These are phyloP conservation scores for Colletotrichum cordylinicola DNA, from an alignment of 2,329 filamentous ascomycete genomes.

Conservation along the genomic window DNA sequence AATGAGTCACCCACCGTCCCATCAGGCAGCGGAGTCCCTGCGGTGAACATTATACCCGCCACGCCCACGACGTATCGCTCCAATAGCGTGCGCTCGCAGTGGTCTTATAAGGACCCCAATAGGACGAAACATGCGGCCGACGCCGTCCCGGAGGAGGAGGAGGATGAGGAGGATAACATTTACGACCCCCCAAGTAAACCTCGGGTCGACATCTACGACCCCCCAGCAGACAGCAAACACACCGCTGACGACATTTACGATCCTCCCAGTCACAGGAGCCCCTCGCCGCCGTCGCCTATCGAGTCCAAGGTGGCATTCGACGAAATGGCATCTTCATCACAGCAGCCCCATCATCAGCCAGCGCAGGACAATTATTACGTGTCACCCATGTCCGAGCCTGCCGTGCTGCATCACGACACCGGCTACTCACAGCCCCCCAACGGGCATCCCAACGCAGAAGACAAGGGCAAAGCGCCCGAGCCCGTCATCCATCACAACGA, in stretches of 20 bases:
- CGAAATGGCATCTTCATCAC: neutral
- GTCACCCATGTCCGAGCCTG: neutral
- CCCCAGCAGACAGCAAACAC: neutral
- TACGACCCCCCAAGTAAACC: conserved; percentile 5
- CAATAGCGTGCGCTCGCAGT: conserved; percentile 17
- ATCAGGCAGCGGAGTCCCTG: conserved; percentile 12
- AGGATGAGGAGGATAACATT: conserved; percentile 10
- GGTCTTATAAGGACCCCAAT: neutral
- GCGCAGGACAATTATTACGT: neutral
- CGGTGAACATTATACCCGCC: conserved; percentile 18
- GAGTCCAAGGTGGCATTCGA: neutral
- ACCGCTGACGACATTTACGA: conserved; percentile 6
- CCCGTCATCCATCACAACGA: neutral
- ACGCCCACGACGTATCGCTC: conserved; percentile 17
- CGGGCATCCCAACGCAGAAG: neutral
- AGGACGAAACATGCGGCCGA: conserved; percentile 1
- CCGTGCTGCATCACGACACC: neutral
- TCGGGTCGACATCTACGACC: neutral
- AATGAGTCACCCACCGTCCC: conserved; percentile 11
- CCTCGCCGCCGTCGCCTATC: neutral
- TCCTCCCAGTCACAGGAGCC: neutral
- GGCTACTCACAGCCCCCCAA: neutral
- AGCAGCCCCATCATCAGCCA: neutral
- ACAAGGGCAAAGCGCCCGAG: conserved; percentile 7
- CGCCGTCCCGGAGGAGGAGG: conserved; percentile 10